phyloP scores from a whole-genome alignment of 176 grass and related monocot genomes.

The Cenchrus purpureus region DNA sequence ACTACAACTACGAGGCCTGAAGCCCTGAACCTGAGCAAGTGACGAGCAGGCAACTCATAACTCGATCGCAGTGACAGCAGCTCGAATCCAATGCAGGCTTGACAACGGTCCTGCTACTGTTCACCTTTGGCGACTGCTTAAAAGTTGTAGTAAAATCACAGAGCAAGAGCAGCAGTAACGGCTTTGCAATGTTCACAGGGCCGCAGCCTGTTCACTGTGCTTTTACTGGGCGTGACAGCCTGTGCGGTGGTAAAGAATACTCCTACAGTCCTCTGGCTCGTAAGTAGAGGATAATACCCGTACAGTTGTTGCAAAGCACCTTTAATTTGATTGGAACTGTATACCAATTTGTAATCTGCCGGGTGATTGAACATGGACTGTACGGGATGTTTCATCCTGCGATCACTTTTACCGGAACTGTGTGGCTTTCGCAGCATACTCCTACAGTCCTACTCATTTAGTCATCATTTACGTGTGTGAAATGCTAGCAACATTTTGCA shows the following conservation, averaged over 20 bases:
- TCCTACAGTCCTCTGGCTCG: no score
- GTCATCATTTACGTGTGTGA: not conserved
- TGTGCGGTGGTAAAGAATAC: not conserved
- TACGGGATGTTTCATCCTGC: slow-evolving; percentile 14
- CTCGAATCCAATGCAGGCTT: slow-evolving; percentile 38
- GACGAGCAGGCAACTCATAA: not conserved
- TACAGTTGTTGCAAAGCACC: slow-evolving; percentile 25
- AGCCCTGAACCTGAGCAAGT: not conserved
- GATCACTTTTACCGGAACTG: not conserved
- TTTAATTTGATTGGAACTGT: slow-evolving; percentile 17
- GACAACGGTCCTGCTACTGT: no score
- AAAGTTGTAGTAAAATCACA: not conserved
- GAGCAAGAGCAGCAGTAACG: not conserved
- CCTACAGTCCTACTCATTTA: no score
- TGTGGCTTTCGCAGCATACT: not conserved
- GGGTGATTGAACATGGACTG: not conserved
- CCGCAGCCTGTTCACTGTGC: not conserved
- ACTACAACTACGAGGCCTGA: no score
- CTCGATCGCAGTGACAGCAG: not conserved
- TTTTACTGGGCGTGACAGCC: not conserved
- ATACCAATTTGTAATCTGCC: not conserved
- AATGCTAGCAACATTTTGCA: not conserved
- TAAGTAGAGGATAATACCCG: slow-evolving; percentile 6
- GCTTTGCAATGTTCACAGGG: not conserved
- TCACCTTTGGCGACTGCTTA: no score